Conservation (phyloP, 345 rosid genomes). For the Xanthoceras sorbifolium region DNA sequence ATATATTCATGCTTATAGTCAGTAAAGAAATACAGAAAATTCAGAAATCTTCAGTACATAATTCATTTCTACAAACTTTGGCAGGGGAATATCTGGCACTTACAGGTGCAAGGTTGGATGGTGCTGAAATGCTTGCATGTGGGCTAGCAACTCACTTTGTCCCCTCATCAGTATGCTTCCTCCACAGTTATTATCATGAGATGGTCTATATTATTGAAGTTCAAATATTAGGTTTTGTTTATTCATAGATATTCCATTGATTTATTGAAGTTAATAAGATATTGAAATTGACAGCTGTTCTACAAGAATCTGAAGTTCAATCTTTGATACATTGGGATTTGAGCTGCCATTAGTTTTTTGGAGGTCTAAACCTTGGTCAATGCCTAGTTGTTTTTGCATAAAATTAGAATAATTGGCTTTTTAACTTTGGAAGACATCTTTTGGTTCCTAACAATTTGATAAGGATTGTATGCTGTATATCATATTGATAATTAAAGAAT, state of each 20-base stretch:
- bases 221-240: not conserved
- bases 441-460: not conserved
- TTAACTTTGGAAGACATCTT: not conserved
- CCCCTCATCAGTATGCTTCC: conserved; percentile 55
- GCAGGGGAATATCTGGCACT: conserved; percentile 83
- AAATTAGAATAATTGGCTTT: not conserved
- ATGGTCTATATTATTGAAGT: conserved; percentile 8
- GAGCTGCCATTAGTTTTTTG: not conserved
- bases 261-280: conserved; percentile 1
- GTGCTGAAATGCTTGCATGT: conserved; percentile 83
- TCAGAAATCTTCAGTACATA: too few species aligned
- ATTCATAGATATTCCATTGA: not conserved
- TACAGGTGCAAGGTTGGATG: conserved; percentile 77
- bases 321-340: not conserved
- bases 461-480: not conserved
- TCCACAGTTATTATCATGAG: not conserved
- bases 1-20: too few species aligned
- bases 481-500: not conserved
- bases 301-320: not conserved
- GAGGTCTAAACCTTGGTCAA: not conserved
- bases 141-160: conserved; percentile 93
- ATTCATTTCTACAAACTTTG: not conserved
- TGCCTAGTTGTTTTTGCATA: not conserved
- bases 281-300: not conserved
- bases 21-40: too few species aligned